Evolutionary conservation across 1,284 basidiomycete genomes (phyloP).

Genomic region (Microbotryomycetes sp.): DNA sequence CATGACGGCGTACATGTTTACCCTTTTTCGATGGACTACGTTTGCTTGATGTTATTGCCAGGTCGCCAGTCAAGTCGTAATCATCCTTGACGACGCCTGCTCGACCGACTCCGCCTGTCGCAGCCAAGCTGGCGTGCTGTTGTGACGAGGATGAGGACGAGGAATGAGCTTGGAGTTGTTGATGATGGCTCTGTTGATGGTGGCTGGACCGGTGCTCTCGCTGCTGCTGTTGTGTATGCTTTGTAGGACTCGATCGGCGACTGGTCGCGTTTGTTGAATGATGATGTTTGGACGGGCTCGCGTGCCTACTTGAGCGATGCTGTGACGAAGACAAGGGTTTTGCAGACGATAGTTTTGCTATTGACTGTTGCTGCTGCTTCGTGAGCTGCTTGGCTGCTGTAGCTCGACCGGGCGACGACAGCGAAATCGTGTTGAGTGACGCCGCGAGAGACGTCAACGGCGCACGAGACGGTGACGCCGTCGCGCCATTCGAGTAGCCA

Average conservation of each 20-base stretch:
- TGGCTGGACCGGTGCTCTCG: not conserved
- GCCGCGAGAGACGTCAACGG: slow-evolving; percentile 9
- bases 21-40: slow-evolving; percentile 26
- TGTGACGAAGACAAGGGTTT: too few relatives aligned
- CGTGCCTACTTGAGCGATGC: too few relatives aligned
- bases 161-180: slow-evolving; percentile 1
- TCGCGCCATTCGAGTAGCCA: slow-evolving; percentile 1
- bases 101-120: slow-evolving; percentile 23
- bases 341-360: not conserved
- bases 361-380: not conserved
- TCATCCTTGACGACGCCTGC: slow-evolving; percentile 24
- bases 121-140: slow-evolving; percentile 4
- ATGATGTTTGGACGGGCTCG: not conserved
- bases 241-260: not conserved
- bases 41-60: slow-evolving; percentile 16
- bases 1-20: slow-evolving; percentile 13
- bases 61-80: slow-evolving; percentile 13
- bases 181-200: slow-evolving; percentile 15
- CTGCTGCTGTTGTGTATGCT: not conserved
- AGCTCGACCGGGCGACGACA: slow-evolving; percentile 24
- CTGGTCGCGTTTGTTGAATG: too few relatives aligned
- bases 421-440: slow-evolving; percentile 13
- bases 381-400: slow-evolving; percentile 8
- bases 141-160: not conserved
- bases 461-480: slow-evolving; percentile 19